These are phyloP conservation scores for Acer yangbiense DNA, from an alignment of 345 rosid species.

Conservation along the genomic window DNA sequence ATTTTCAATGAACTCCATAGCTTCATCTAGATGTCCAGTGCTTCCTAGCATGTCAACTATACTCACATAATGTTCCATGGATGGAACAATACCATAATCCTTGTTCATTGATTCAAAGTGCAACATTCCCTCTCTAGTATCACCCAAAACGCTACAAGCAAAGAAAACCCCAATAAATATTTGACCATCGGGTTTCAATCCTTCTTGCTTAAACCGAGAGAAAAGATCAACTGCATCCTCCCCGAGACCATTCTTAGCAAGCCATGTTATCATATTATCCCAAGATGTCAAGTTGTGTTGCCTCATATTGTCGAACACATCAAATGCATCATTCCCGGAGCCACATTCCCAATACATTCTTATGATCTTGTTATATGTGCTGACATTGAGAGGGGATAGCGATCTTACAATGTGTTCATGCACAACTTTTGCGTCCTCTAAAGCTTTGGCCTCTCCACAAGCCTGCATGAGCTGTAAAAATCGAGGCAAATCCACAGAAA, in stretches of 20 bases:
- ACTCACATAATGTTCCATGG: slow-evolving; percentile 64
- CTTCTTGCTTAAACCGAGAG: slow-evolving; percentile 59
- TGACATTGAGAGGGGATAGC: slow-evolving; percentile 35
- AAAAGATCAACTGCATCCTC: slow-evolving; percentile 86
- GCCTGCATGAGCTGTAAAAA: slow-evolving; percentile 50
- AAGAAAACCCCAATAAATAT: slow-evolving; percentile 61
- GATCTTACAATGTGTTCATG: slow-evolving; percentile 47
- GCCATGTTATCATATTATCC: slow-evolving; percentile 64
- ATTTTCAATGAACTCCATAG: slow-evolving; percentile 63
- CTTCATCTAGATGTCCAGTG: slow-evolving; percentile 73
- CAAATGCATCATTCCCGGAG: slow-evolving; percentile 47
- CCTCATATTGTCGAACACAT: slow-evolving; percentile 58
- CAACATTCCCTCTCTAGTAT: slow-evolving; percentile 68
- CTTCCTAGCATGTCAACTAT: slow-evolving; percentile 71
- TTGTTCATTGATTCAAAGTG: slow-evolving; percentile 73
- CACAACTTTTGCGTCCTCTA: slow-evolving; percentile 61
- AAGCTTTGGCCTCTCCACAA: slow-evolving; percentile 65
- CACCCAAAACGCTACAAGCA: slow-evolving; percentile 66
- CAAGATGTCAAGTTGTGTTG: slow-evolving; percentile 59
- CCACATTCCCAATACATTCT: slow-evolving; percentile 76
- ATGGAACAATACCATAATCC: slow-evolving; percentile 36
- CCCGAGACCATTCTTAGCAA: slow-evolving; percentile 72
- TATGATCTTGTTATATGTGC: slow-evolving; percentile 47
- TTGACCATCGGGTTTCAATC: slow-evolving; percentile 55
- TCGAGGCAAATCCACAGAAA: slow-evolving; percentile 50